Percentiles rank a stretch among this genome's conserved stretches.
Evolutionary conservation across 1,284 basidiomycete species (phyloP).

Genomic region (Fomitopsis betulina): DNA sequence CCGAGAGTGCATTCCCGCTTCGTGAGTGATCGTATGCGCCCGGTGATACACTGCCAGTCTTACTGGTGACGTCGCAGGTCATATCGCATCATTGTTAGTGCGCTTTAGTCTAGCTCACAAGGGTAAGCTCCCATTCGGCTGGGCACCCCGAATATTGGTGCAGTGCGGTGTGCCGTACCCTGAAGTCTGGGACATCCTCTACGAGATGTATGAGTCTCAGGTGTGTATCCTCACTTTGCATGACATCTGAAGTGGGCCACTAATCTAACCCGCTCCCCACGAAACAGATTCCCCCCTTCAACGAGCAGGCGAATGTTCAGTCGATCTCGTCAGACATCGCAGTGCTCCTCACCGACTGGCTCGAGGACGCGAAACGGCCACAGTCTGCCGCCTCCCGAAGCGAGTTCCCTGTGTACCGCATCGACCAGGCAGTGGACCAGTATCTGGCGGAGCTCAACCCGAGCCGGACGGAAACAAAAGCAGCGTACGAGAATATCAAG

Average conservation of each 20-base stretch:
- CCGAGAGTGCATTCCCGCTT: conserved; percentile 86
- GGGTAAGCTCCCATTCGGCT: conserved; percentile 61
- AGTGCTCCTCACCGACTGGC: conserved; percentile 69
- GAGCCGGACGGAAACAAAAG: conserved; percentile 52
- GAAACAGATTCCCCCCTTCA: conserved; percentile 75
- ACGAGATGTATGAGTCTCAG: conserved; percentile 86
- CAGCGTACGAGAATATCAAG: conserved; percentile 62
- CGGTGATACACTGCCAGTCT: conserved; percentile 7
- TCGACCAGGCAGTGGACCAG: conserved; percentile 66
- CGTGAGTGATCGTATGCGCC: conserved; percentile 41
- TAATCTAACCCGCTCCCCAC: background rate
- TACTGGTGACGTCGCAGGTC: conserved; percentile 40
- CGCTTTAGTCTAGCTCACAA: conserved; percentile 64
- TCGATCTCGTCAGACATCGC: conserved; percentile 77
- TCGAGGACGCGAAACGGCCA: conserved; percentile 66
- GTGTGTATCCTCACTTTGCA: conserved; percentile 30
- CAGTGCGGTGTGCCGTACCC: conserved; percentile 74
- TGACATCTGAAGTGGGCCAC: background rate
- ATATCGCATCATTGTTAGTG: conserved; percentile 65
- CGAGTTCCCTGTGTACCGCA: conserved; percentile 68
- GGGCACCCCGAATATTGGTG: conserved; percentile 74
- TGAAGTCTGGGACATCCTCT: conserved; percentile 81
- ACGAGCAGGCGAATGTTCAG: conserved; percentile 71
- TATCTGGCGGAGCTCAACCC: conserved; percentile 66
- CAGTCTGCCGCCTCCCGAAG: conserved; percentile 45